Base-by-base conservation (phyloP, 179 eudicot species). In the Carnegiea gigantea region DNA sequence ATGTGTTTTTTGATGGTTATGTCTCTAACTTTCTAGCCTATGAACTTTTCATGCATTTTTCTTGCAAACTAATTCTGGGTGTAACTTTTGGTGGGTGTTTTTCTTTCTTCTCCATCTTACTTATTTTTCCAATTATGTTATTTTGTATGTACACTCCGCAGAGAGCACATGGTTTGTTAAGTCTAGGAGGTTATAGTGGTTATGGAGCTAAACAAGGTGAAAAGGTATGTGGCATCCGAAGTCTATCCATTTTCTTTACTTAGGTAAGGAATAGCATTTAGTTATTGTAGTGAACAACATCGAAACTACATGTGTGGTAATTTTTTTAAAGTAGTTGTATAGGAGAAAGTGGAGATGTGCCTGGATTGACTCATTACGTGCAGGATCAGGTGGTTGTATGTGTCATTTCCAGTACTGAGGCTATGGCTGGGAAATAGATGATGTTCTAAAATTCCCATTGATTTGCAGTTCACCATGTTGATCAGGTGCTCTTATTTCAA, bases 151-250 rank as follows among this genome's bases (percentile, higher is more conserved):
- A 4, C 43, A 59, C 57, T 71, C 87, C 75, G 72, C 91, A 95
- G 98, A 91, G 89, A 86, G 85, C 98, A 30, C 76, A 83, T 57
- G 93, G 78, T 75, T 87, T 95, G 59, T 92, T 98, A 60, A 95
- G 90, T 2, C 36, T 86, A 36, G 91, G 88, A 70, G 99, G 98
- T 44, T 95, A 95, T 85, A 93, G 95, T 81, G 99, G 99, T 36
- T 95, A 93, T 88, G 99, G 99, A 82, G 98, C 95, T 87, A 98
- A 90, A 81, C 95, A 95, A 89, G 98, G 98, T 81, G 97, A 93
- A 88, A 89, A 92, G 85, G 99, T 93, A 82, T 65, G 86, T 83
- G 26, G 9, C 80, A 71, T 40, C 57, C 54, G 57, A 15, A 23
- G 13, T 30, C 74, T 44, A 57, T 43, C 10, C 24, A 8, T 70